Conservation (phyloP, 176 grass and related monocot genomes). For the Echinochloa phyllopogon region DNA sequence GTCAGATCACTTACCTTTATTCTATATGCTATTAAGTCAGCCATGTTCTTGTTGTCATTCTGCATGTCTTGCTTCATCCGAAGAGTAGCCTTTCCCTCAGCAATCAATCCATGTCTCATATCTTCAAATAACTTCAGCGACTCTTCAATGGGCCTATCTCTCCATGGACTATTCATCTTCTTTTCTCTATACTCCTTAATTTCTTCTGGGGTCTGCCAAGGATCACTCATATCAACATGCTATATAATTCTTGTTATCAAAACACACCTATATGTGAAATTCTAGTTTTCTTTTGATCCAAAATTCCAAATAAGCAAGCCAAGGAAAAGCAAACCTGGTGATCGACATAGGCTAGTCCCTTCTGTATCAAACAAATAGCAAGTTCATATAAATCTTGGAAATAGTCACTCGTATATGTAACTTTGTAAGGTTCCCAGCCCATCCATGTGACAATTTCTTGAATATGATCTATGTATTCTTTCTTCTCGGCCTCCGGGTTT, state of each 20-base stretch:
- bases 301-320: background rate
- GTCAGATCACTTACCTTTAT: slow-evolving; percentile 68
- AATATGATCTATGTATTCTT: slow-evolving; percentile 46
- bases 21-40: slow-evolving; percentile 91
- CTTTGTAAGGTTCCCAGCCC: slow-evolving; percentile 58
- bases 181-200: slow-evolving; percentile 94
- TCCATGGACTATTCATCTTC: slow-evolving; percentile 92
- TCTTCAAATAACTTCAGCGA: slow-evolving; percentile 90
- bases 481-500: slow-evolving; percentile 95
- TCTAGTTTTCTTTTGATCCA: background rate
- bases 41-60: slow-evolving; percentile 97
- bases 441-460: slow-evolving; percentile 25
- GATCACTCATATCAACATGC: slow-evolving; percentile 30
- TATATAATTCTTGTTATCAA: background rate
- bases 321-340: slow-evolving; percentile 16
- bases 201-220: slow-evolving; percentile 73
- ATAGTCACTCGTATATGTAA: slow-evolving; percentile 69
- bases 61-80: slow-evolving; percentile 97
- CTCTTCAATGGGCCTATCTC: slow-evolving; percentile 75
- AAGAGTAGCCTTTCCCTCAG: slow-evolving; percentile 81
- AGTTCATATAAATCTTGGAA: slow-evolving; percentile 91
- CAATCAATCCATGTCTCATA: slow-evolving; percentile 75
- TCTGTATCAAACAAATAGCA: slow-evolving; percentile 46
- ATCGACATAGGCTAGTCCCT: slow-evolving; percentile 27
- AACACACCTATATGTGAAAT: background rate